Evolutionary conservation across 129 eudicot species (phyloP).

Genomic region (Mikania micrantha): DNA sequence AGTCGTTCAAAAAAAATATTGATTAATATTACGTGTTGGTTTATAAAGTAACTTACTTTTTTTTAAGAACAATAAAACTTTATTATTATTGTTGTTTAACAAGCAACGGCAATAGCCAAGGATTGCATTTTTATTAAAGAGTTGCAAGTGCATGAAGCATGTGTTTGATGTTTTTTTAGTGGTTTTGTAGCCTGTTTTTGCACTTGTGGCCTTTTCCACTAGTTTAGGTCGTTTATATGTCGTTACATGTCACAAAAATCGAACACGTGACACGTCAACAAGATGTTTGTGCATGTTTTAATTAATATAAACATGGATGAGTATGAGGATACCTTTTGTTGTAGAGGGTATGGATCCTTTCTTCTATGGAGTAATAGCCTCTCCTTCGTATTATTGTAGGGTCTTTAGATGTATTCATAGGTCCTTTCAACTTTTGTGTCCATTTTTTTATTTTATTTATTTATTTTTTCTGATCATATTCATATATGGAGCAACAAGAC

Average conservation of each 20-base stretch:
- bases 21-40: too few species aligned
- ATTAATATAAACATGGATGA: not conserved
- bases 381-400: not conserved
- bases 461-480: too few species aligned
- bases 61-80: too few species aligned
- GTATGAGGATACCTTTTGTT: not conserved
- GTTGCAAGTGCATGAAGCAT: slow-evolving; percentile 16
- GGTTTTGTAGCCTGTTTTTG: slow-evolving; percentile 39
- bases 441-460: too few species aligned
- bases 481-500: too few species aligned
- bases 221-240: slow-evolving; percentile 12
- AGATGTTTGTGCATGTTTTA: not conserved
- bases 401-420: not conserved
- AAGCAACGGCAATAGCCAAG: not conserved
- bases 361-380: not conserved
- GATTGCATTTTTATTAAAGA: not conserved
- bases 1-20: too few species aligned
- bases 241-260: slow-evolving; percentile 5
- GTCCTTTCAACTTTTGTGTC: not conserved
- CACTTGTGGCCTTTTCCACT: slow-evolving; percentile 28
- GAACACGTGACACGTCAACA: slow-evolving; percentile 35
- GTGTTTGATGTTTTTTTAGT: slow-evolving; percentile 19
- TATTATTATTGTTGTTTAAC: not conserved
- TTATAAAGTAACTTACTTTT: too few species aligned
- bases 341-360: not conserved